Percentiles rank a stretch among this genome's conserved stretches.
Conservation (phyloP, 2,329 filamentous ascomycete genomes). For the Fusarium sp. region DNA sequence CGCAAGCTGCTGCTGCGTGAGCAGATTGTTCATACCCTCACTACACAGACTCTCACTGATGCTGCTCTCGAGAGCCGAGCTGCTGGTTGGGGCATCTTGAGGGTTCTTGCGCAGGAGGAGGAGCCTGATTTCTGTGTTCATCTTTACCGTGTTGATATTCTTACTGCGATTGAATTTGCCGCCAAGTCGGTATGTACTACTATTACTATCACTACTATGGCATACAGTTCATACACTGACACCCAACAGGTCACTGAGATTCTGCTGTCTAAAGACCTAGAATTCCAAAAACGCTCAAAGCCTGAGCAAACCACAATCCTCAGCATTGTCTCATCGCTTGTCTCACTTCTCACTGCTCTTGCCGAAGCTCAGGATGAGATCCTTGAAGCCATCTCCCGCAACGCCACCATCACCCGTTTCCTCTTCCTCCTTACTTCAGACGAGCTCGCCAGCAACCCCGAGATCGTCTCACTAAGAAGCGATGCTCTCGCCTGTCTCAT, state of each 20-base stretch:
- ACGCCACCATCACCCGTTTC: constrained; percentile 64
- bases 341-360: constrained; percentile 66
- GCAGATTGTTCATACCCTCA: constrained; percentile 73
- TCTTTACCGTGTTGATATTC: constrained; percentile 71
- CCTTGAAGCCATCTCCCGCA: constrained; percentile 65
- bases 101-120: constrained; percentile 72
- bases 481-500: constrained; percentile 69
- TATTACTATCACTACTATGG: background rate
- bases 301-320: constrained; percentile 67
- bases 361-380: constrained; percentile 73
- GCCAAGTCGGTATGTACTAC: constrained; percentile 62
- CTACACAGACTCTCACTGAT: constrained; percentile 75
- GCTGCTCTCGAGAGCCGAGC: constrained; percentile 72
- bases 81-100: constrained; percentile 76
- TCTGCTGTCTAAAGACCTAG: constrained; percentile 56
- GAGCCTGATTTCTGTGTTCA: constrained; percentile 76
- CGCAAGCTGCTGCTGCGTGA: constrained; percentile 76
- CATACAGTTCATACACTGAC: constrained; percentile 13
- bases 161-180: constrained; percentile 72
- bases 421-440: constrained; percentile 66
- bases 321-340: constrained; percentile 67
- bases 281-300: constrained; percentile 64
- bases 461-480: constrained; percentile 57
- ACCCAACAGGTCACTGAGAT: constrained; percentile 59
- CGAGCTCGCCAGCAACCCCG: constrained; percentile 59